These are phyloP conservation scores for Melanomma pulvis-pyrius DNA, from an alignment of 495 filamentous ascomycete genomes.

Conservation along the genomic window DNA sequence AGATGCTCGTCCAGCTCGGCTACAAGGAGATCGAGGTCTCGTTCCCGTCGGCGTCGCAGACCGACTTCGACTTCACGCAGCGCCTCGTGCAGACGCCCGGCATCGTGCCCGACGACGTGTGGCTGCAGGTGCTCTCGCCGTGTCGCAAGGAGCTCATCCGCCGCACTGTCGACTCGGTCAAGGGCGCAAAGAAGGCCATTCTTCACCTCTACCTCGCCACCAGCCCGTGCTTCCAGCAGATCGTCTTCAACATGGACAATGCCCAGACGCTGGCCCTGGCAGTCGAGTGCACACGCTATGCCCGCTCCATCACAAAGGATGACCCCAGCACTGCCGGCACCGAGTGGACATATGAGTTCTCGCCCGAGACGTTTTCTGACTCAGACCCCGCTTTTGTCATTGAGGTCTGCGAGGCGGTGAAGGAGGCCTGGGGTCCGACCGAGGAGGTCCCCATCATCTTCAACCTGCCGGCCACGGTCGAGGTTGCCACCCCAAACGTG, in stretches of 20 bases:
- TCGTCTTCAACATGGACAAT: slow-evolving; percentile 86
- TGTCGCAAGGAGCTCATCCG: slow-evolving; percentile 92
- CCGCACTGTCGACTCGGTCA: slow-evolving; percentile 85
- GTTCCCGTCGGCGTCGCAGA: slow-evolving; percentile 91
- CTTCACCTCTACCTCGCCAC: slow-evolving; percentile 97
- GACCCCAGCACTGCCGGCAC: slow-evolving; percentile 75
- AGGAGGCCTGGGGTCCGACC: slow-evolving; percentile 88
- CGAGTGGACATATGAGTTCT: slow-evolving; percentile 95
- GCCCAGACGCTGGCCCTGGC: slow-evolving; percentile 81
- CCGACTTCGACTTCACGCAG: slow-evolving; percentile 93
- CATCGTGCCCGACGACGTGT: slow-evolving; percentile 87
- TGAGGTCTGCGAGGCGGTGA: slow-evolving; percentile 89
- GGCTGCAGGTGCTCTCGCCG: slow-evolving; percentile 90
- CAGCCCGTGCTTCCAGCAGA: slow-evolving; percentile 85
- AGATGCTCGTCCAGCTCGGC: slow-evolving; percentile 88
- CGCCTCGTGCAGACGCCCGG: slow-evolving; percentile 86
- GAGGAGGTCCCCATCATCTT: slow-evolving; percentile 89
- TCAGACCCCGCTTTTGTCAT: slow-evolving; percentile 82
- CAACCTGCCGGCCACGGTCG: slow-evolving; percentile 95
- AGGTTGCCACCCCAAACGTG: slow-evolving; percentile 93
- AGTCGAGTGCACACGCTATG: slow-evolving; percentile 82
- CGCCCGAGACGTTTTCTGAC: slow-evolving; percentile 95
- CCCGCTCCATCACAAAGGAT: slow-evolving; percentile 92
- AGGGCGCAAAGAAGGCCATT: slow-evolving; percentile 92
- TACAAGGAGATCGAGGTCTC: slow-evolving; percentile 99